A percentile compares a stretch with the other conserved stretches of the same genome.
These are phyloP conservation scores for Talinum fruticosum DNA, from an alignment of 148 eudicot species.

Conservation along the genomic window DNA sequence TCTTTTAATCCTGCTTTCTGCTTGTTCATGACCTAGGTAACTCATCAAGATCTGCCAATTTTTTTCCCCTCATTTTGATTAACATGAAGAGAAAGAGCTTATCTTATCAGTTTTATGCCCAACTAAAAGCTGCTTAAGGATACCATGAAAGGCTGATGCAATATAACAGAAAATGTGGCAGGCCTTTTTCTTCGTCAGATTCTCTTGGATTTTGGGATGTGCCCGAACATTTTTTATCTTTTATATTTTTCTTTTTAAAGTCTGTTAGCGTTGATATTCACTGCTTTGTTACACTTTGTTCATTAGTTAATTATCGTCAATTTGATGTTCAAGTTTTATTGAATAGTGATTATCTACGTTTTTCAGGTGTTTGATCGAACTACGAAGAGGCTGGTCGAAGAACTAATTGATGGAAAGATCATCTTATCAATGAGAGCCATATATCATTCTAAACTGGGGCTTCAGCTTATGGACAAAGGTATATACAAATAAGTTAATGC, in stretches of 20 bases:
- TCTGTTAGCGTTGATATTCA: neutral
- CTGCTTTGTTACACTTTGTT: neutral
- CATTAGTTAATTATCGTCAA: neutral
- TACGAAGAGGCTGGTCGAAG: conserved; percentile 80
- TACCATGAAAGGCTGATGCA: neutral
- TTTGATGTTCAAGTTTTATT: neutral
- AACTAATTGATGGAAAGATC: conserved; percentile 81
- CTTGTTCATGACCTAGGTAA: neutral
- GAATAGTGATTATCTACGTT: conserved; percentile 1
- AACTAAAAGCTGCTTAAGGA: neutral
- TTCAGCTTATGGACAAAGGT: conserved; percentile 79
- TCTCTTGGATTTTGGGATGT: neutral
- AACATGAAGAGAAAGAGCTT: neutral
- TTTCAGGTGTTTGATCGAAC: conserved; percentile 81
- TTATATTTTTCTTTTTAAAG: neutral
- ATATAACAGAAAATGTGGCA: neutral
- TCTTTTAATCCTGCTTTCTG: neutral
- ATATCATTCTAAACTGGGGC: conserved; percentile 81
- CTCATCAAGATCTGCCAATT: too few species aligned
- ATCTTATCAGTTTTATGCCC: neutral
- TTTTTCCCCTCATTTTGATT: too few species aligned
- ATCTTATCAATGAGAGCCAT: conserved; percentile 88
- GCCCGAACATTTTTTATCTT: too few species aligned
- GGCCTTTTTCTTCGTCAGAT: neutral
- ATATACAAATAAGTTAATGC: neutral